A percentile compares a stretch with the other conserved stretches of the same genome.
phyloP scores from a whole-genome alignment of 2,329 filamentous ascomycete genomes.

The Fusarium scirpi region DNA sequence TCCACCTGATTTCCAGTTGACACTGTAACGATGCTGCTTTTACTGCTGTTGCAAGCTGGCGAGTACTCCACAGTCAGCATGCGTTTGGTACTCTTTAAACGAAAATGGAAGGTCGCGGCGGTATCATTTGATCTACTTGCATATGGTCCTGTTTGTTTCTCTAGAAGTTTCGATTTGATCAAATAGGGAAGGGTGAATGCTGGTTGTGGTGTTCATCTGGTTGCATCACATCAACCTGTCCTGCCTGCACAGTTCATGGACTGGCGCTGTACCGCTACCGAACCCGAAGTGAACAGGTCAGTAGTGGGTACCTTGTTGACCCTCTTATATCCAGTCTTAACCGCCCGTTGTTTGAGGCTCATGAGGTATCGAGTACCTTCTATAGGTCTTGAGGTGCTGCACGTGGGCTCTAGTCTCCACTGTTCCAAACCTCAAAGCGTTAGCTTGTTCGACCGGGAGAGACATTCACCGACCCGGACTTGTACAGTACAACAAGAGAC shows the following conservation, averaged over 20 bases:
- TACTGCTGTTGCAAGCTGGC: neutral
- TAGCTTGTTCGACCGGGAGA: conserved; percentile 28
- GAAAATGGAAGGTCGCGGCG: neutral
- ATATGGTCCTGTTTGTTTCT: neutral
- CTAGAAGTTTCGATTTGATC: conserved; percentile 26
- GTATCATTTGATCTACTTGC: neutral
- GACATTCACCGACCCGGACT: conserved; percentile 39
- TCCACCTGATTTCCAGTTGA: neutral
- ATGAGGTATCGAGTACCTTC: conserved; percentile 19
- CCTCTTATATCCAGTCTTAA: neutral
- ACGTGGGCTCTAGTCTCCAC: conserved; percentile 21
- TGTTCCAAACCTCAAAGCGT: conserved; percentile 28
- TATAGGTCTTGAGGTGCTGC: neutral
- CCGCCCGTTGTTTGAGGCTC: neutral
- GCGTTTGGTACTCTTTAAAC: neutral
- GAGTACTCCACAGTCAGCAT: neutral
- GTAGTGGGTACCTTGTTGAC: neutral
- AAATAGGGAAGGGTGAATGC: conserved; percentile 23
- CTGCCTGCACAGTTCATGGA: neutral
- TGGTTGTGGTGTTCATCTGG: conserved; percentile 20
- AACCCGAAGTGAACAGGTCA: neutral
- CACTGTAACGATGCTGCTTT: neutral
- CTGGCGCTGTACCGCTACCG: neutral
- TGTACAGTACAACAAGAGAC: conserved; percentile 33
- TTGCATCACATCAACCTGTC: conserved; percentile 2